Percentiles rank a stretch among this genome's conserved stretches.
These are phyloP conservation scores for Eutreptiella sp. DNA, from an alignment of 208 protist species.

Conservation along the genomic window DNA sequence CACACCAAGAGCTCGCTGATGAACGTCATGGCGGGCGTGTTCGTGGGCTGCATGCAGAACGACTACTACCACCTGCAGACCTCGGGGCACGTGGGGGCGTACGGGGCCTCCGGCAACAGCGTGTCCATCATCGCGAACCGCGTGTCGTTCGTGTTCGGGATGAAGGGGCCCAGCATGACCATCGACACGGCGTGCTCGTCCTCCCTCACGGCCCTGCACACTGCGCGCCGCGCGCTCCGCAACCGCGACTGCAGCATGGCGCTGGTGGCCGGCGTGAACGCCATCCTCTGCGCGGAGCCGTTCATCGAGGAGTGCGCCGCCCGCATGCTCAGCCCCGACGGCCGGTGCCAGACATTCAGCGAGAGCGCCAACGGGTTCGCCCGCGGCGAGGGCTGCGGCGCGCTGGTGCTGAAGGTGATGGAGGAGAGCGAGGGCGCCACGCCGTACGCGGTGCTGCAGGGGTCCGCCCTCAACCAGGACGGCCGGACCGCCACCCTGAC, in stretches of 20 bases:
- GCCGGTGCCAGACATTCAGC: conserved; percentile 59
- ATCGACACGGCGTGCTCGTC: conserved; percentile 67
- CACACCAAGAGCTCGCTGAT: not conserved
- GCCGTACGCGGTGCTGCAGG: conserved; percentile 33
- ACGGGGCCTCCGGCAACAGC: not conserved
- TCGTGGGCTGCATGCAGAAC: conserved; percentile 1
- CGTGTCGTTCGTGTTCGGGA: conserved; percentile 48
- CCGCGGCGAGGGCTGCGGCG: conserved; percentile 49
- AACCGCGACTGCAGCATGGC: conserved; percentile 4
- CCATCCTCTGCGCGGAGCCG: conserved; percentile 38
- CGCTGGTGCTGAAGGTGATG: conserved; percentile 46
- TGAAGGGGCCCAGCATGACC: conserved; percentile 48
- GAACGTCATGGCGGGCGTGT: conserved; percentile 11
- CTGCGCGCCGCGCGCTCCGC: conserved; percentile 36
- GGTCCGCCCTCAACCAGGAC: conserved; percentile 48
- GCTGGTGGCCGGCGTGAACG: conserved; percentile 35
- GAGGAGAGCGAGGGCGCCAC: conserved; percentile 10
- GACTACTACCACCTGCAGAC: conserved; percentile 12
- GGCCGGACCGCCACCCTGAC: conserved; percentile 32
- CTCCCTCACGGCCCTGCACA: conserved; percentile 54
- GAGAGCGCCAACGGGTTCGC: conserved; percentile 60
- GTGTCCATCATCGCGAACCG: conserved; percentile 30
- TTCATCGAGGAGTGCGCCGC: too few relatives aligned
- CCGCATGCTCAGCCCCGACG: conserved; percentile 38
- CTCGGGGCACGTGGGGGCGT: conserved; percentile 9